Percentiles rank a stretch among this genome's conserved stretches.
phyloP scores from a whole-genome alignment of 2,329 filamentous ascomycete genomes.

The Diaporthe helianthi region DNA sequence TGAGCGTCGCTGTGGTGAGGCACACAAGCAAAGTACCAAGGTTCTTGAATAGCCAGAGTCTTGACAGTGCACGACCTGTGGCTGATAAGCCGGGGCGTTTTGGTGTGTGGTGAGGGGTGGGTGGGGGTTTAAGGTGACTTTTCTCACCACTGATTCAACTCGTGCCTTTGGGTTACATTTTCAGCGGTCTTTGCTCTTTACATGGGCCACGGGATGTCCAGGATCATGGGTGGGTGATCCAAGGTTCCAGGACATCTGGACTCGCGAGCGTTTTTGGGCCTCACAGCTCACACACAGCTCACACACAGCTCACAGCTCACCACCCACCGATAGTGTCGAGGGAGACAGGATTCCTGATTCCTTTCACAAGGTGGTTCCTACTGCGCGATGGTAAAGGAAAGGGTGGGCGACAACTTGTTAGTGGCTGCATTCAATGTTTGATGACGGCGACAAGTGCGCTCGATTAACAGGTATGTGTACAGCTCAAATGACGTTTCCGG shows the following conservation, averaged over 20 bases:
- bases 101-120: neutral
- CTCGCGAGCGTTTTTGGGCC: neutral
- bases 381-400: neutral
- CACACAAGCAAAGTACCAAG: neutral
- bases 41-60: no score
- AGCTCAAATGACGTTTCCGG: conserved; percentile 21
- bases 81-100: conserved; percentile 22
- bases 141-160: conserved; percentile 25
- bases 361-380: neutral
- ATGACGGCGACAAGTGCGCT: conserved; percentile 2
- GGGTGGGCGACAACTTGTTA: neutral
- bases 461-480: neutral
- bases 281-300: neutral
- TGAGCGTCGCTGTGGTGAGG: neutral
- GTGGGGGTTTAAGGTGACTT: conserved; percentile 8
- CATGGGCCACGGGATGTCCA: conserved; percentile 15
- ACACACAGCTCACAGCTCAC: no score
- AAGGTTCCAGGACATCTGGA: neutral
- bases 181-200: neutral
- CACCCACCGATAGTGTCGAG: no score
- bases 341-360: no score
- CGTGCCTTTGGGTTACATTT: conserved; percentile 21
- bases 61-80: conserved; percentile 14
- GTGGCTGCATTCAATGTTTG: conserved; percentile 5
- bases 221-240: conserved; percentile 3